Conservation (phyloP, 2,329 filamentous ascomycete species). For the Emergomyces pasteurianus region DNA sequence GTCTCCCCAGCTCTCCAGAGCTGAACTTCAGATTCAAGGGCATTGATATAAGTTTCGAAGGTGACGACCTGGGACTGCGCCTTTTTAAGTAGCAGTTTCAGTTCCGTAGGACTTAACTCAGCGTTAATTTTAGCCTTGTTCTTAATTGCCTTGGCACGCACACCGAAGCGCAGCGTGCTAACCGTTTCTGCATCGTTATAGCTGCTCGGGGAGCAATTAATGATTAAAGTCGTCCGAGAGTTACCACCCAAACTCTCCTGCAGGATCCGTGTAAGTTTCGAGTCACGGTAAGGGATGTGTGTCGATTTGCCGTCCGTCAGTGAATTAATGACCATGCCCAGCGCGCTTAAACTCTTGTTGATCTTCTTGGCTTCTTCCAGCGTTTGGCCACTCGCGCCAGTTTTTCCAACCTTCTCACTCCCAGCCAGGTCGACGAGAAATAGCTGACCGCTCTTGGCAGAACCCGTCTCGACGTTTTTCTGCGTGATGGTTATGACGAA, state of each 20-base stretch:
- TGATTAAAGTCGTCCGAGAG: constrained; percentile 93
- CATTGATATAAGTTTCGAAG: constrained; percentile 76
- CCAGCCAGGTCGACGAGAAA: constrained; percentile 97
- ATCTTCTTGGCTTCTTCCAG: constrained; percentile 99
- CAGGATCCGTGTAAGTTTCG: constrained; percentile 89
- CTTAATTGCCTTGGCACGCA: constrained; percentile 96
- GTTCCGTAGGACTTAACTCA: constrained; percentile 86
- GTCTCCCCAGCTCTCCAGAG: constrained; percentile 78
- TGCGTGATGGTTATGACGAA: constrained; percentile 95
- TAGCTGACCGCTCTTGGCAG: constrained; percentile 88
- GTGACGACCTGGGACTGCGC: constrained; percentile 79
- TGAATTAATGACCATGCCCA: constrained; percentile 98
- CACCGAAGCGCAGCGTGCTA: constrained; percentile 85
- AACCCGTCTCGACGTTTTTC: constrained; percentile 94
- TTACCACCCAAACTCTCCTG: constrained; percentile 97
- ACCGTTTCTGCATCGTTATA: constrained; percentile 96
- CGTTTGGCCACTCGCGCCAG: constrained; percentile 90
- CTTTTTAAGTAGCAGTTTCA: constrained; percentile 87
- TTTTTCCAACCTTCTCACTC: constrained; percentile 98
- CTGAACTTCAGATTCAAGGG: constrained; percentile 71
- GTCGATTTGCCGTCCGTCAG: constrained; percentile 94
- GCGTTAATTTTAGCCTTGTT: constrained; percentile 99
- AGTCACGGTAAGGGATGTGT: constrained; percentile 93
- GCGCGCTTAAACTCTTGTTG: constrained; percentile 96
- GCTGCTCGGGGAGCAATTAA: constrained; percentile 97